phyloP scores from a whole-genome alignment of 2,329 filamentous ascomycete genomes.

The Fusarium staphyleae region DNA sequence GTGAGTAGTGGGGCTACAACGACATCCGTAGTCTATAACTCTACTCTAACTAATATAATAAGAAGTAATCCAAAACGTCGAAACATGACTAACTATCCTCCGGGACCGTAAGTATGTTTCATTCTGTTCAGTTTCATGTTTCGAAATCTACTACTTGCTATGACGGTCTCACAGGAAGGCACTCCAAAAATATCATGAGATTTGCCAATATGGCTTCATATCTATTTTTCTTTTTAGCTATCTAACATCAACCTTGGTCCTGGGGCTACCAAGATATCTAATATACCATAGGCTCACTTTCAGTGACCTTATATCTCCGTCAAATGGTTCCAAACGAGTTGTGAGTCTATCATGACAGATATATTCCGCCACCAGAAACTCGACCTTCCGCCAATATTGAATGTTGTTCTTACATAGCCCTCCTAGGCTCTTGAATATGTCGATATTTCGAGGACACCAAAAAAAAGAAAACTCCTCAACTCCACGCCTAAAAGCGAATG shows the following conservation, averaged over 20 bases:
- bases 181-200: too few relatives aligned
- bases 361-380: not conserved
- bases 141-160: too few relatives aligned
- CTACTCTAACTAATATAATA: too few relatives aligned
- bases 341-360: not conserved
- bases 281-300: not conserved
- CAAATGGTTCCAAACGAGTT: not conserved
- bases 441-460: not conserved
- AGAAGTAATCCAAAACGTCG: not conserved
- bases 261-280: too few relatives aligned
- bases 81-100: not conserved
- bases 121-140: too few relatives aligned
- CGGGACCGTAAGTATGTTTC: too few relatives aligned
- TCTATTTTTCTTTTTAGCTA: not conserved
- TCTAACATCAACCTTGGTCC: conserved; percentile 1
- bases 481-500: conserved; percentile 23
- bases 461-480: conserved; percentile 20
- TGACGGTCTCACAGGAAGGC: too few relatives aligned
- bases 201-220: not conserved
- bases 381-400: not conserved
- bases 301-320: conserved; percentile 5
- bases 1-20: conserved; percentile 8
- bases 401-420: not conserved
- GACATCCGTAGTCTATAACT: not conserved
- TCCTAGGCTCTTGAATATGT: conserved; percentile 14